Percentiles rank a stretch among this genome's conserved stretches.
These are phyloP conservation scores for Corymbia maculata DNA, from an alignment of 345 rosid species.

Conservation along the genomic window DNA sequence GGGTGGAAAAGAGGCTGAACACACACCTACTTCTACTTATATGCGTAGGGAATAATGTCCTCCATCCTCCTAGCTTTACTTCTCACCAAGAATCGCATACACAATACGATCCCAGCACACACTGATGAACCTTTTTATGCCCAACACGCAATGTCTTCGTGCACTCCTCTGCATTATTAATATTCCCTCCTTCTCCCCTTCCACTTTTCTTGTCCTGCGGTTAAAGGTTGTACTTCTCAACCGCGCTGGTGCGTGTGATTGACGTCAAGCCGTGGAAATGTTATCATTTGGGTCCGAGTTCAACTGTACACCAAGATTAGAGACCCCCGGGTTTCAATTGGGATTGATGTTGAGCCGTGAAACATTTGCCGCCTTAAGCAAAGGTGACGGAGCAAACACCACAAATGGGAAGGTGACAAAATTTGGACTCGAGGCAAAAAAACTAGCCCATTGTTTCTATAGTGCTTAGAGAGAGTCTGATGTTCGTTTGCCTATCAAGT, in stretches of 20 bases:
- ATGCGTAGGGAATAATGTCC: constrained; percentile 30
- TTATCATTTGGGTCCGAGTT: background rate
- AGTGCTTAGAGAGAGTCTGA: background rate
- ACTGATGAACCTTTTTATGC: constrained; percentile 25
- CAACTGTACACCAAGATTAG: background rate
- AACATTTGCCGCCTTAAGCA: background rate
- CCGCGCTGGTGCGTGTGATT: background rate
- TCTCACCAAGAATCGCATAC: background rate
- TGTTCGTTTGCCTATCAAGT: background rate
- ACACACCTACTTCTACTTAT: background rate
- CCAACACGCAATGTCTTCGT: constrained; percentile 65
- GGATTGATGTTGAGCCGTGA: background rate
- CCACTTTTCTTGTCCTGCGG: background rate
- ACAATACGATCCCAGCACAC: background rate
- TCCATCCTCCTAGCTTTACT: background rate
- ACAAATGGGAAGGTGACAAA: background rate
- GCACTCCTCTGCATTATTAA: constrained; percentile 30
- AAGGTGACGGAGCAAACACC: background rate
- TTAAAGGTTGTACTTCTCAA: background rate
- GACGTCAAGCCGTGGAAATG: background rate
- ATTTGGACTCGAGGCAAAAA: background rate
- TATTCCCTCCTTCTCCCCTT: background rate
- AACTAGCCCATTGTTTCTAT: background rate
- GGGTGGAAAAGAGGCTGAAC: constrained; percentile 6
- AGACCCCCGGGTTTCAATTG: background rate